Conservation (phyloP, 2,329 filamentous ascomycete species). For the Fusarium devonianum region DNA sequence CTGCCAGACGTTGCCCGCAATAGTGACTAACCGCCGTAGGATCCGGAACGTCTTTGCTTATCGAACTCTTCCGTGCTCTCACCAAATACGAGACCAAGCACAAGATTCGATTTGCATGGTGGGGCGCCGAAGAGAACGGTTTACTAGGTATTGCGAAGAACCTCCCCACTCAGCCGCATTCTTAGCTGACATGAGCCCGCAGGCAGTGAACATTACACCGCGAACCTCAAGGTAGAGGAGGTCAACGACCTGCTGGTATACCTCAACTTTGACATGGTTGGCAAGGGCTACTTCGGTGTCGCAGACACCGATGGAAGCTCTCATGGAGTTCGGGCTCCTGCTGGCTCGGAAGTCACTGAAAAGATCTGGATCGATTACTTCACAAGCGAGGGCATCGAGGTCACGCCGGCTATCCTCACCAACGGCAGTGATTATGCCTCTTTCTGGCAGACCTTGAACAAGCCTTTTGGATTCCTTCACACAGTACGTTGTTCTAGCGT, state of each 20-base stretch:
- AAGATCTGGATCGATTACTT: conserved; percentile 41
- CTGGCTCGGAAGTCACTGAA: conserved; percentile 40
- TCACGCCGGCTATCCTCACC: conserved; percentile 30
- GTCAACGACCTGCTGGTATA: conserved; percentile 34
- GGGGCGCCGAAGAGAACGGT: conserved; percentile 35
- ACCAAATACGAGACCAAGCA: conserved; percentile 39
- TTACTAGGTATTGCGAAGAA: too few species aligned
- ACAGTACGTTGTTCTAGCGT: conserved; percentile 3
- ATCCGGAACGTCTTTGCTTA: conserved; percentile 27
- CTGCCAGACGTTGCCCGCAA: accelerated
- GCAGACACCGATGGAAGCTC: conserved; percentile 38
- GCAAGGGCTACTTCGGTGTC: conserved; percentile 35
- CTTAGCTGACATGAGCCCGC: too few species aligned
- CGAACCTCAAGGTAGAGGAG: conserved; percentile 19
- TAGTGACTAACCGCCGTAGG: conserved; percentile 3
- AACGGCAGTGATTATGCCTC: conserved; percentile 47
- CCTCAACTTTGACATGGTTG: conserved; percentile 37
- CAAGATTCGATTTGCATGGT: conserved; percentile 37
- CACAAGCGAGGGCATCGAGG: conserved; percentile 43
- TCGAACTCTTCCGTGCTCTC: conserved; percentile 30
- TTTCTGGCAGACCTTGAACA: conserved; percentile 42
- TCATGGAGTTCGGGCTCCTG: conserved; percentile 38
- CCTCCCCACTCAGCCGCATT: too few species aligned
- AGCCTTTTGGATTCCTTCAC: conserved; percentile 35
- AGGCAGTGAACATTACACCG: conserved; percentile 32